A percentile compares a stretch with the other conserved stretches of the same genome.
Evolutionary conservation across 805 yeast species (phyloP).

Genomic region (Kuraishia floccosa): DNA sequence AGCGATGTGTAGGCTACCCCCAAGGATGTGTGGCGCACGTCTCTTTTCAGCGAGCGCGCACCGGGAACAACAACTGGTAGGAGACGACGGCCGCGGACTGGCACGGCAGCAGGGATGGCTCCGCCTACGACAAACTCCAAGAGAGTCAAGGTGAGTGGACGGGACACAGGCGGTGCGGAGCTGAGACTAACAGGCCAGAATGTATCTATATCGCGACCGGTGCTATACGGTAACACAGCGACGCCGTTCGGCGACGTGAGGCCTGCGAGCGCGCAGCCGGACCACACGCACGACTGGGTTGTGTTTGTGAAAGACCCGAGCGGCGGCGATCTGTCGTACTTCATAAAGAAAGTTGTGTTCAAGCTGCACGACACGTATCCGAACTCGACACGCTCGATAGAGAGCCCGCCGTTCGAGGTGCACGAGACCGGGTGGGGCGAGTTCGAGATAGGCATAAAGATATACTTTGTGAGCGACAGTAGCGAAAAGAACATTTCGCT

Average conservation of each 20-base stretch:
- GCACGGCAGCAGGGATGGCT: constrained; percentile 14
- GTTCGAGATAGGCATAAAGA: constrained; percentile 82
- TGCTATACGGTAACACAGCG: constrained; percentile 75
- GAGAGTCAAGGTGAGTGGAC: constrained; percentile 13
- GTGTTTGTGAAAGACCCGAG: constrained; percentile 78
- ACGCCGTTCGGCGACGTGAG: constrained; percentile 44
- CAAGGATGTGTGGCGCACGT: too few species aligned
- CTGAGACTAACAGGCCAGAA: too few species aligned
- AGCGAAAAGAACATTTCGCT: constrained; percentile 79
- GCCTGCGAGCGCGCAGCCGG: constrained; percentile 59
- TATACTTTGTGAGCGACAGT: constrained; percentile 78
- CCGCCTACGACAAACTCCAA: constrained; percentile 18
- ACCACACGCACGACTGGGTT: constrained; percentile 95
- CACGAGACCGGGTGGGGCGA: constrained; percentile 99
- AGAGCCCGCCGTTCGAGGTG: constrained; percentile 86
- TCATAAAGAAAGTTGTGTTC: constrained; percentile 84
- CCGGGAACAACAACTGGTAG: background rate
- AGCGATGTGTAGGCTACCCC: too few species aligned
- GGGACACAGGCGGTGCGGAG: too few species aligned
- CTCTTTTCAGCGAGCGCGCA: constrained; percentile 1
- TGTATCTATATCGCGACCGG: constrained; percentile 65
- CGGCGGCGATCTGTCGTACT: constrained; percentile 68
- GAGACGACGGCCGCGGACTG: constrained; percentile 1
- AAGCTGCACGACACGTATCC: constrained; percentile 92
- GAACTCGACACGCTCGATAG: constrained; percentile 76